These are phyloP conservation scores for Rhododendron molle DNA, from an alignment of 148 eudicot genomes.

Conservation along the genomic window DNA sequence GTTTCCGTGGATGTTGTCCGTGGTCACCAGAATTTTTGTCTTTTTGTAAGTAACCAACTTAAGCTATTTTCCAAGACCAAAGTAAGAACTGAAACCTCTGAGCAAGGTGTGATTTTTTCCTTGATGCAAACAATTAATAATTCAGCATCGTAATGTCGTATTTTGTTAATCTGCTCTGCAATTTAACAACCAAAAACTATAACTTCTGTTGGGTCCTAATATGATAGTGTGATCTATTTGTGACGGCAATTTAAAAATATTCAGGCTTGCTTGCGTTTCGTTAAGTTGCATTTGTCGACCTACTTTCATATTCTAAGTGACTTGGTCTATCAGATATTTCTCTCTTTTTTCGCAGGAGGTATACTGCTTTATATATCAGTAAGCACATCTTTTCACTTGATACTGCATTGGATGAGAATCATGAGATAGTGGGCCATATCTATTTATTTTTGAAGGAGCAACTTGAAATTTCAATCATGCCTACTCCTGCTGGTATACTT, in stretches of 20 bases:
- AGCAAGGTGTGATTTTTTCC: neutral
- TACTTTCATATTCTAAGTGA: neutral
- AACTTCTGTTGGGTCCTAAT: neutral
- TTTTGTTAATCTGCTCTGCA: neutral
- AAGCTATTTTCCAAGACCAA: neutral
- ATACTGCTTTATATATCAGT: slow-evolving; percentile 57
- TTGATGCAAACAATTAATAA: neutral
- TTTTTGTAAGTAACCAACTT: neutral
- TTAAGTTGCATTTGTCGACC: neutral
- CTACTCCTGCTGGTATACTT: slow-evolving; percentile 60
- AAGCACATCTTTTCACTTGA: slow-evolving; percentile 37
- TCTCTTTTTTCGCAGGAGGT: slow-evolving; percentile 50
- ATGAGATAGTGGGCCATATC: slow-evolving; percentile 57
- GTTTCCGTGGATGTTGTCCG: neutral
- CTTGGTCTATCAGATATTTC: neutral
- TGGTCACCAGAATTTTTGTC: neutral
- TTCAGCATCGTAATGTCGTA: neutral
- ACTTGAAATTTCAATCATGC: slow-evolving; percentile 59
- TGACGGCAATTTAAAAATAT: neutral
- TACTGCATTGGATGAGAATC: slow-evolving; percentile 37
- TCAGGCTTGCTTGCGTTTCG: neutral
- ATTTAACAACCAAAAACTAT: neutral
- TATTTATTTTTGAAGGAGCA: slow-evolving; percentile 72
- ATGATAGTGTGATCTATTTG: neutral
- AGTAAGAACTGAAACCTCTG: neutral